phyloP scores from a whole-genome alignment of 2,329 filamentous ascomycete genomes.

The Clarireedia sp. region DNA sequence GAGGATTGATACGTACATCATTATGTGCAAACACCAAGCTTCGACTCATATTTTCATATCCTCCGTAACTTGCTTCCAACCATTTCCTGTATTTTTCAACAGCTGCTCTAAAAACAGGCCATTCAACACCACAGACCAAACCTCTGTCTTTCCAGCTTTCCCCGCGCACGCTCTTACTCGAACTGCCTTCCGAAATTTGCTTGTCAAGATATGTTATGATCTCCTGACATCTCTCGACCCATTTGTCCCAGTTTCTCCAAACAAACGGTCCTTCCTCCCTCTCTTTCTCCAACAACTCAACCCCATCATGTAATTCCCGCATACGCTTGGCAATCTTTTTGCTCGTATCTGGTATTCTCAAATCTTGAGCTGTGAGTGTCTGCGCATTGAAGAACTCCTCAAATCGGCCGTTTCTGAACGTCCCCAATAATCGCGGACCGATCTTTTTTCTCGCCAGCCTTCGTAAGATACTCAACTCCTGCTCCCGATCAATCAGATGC shows the following conservation, averaged over 20 bases:
- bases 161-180: constrained; percentile 25
- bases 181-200: constrained; percentile 40
- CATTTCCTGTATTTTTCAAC: constrained; percentile 72
- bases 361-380: constrained; percentile 66
- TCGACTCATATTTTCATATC: constrained; percentile 56
- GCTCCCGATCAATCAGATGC: constrained; percentile 88
- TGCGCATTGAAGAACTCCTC: constrained; percentile 88
- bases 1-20: constrained; percentile 55
- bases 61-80: constrained; percentile 66
- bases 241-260: constrained; percentile 83
- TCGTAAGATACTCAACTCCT: constrained; percentile 77
- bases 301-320: constrained; percentile 89
- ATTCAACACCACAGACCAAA: constrained; percentile 75
- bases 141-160: constrained; percentile 61
- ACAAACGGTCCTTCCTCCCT: constrained; percentile 71
- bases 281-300: constrained; percentile 76
- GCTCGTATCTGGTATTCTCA: constrained; percentile 75
- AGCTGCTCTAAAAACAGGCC: constrained; percentile 65
- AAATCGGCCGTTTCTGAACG: constrained; percentile 89
- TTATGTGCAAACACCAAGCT: constrained; percentile 93
- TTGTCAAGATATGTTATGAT: constrained; percentile 45
- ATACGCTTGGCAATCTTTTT: constrained; percentile 95
- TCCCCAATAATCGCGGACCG: constrained; percentile 81
- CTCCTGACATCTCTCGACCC: constrained; percentile 49
- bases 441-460: constrained; percentile 88